Percentiles rank a stretch among this genome's conserved stretches.
phyloP scores from a whole-genome alignment of 78 protist species.

The Creolimax fragrantissima region DNA sequence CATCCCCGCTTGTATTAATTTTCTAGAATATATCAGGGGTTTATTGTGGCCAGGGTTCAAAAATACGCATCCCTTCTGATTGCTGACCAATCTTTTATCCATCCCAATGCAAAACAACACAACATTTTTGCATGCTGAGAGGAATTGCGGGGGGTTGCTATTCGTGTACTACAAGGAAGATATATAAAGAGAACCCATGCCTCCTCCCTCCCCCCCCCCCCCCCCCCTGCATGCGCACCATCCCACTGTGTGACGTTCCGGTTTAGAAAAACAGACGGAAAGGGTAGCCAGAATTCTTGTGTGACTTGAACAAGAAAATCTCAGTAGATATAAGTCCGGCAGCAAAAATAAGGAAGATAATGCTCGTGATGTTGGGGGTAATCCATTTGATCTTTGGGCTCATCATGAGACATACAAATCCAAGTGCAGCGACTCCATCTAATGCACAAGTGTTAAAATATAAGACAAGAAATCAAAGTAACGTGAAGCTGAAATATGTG shows the following conservation, averaged over 20 bases:
- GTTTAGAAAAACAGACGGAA: background rate
- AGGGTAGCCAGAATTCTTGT: slow-evolving; percentile 8
- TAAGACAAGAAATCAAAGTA: too few relatives aligned
- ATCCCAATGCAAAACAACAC: too few relatives aligned
- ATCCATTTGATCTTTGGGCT: background rate
- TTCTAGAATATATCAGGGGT: too few relatives aligned
- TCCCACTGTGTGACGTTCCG: background rate
- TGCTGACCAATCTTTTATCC: too few relatives aligned
- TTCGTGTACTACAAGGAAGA: background rate
- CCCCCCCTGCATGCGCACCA: background rate
- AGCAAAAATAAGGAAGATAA: background rate
- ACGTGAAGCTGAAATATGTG: too few relatives aligned
- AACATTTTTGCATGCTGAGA: too few relatives aligned
- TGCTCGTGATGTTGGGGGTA: background rate
- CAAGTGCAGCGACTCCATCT: slow-evolving; percentile 2
- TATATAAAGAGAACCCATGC: background rate
- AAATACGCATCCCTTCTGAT: too few relatives aligned
- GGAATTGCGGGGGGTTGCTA: too few relatives aligned
- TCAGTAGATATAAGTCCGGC: background rate
- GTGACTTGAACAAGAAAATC: background rate
- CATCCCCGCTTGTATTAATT: too few relatives aligned
- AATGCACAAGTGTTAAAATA: background rate
- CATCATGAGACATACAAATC: background rate
- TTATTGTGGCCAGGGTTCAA: too few relatives aligned
- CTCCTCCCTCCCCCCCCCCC: background rate